phyloP scores from a whole-genome alignment of 2,329 filamentous ascomycete genomes.

The Elsinoe arachidis region DNA sequence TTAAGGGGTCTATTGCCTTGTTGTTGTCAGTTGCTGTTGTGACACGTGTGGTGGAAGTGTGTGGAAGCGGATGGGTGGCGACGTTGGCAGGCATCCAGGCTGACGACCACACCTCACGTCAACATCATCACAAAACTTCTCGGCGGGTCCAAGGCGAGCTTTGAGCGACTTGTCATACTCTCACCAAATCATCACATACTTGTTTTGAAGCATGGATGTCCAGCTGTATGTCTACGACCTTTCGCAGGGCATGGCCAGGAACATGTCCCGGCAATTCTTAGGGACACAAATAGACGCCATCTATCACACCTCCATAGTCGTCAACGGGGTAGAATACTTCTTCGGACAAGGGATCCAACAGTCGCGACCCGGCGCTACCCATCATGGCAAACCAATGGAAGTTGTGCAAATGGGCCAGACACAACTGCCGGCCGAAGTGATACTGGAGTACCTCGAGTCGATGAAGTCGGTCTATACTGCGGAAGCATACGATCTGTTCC shows the following conservation, averaged over 20 bases:
- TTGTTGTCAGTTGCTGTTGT: background rate
- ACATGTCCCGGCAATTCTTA: slow-evolving; percentile 51
- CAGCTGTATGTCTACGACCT: slow-evolving; percentile 46
- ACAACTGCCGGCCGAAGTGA: slow-evolving; percentile 67
- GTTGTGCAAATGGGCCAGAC: slow-evolving; percentile 66
- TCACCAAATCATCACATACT: background rate
- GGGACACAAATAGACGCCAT: slow-evolving; percentile 75
- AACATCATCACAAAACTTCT: background rate
- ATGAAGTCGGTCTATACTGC: slow-evolving; percentile 73
- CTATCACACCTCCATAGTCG: slow-evolving; percentile 86
- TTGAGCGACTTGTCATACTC: too few relatives aligned
- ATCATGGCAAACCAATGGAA: slow-evolving; percentile 78
- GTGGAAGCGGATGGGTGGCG: slow-evolving; percentile 2
- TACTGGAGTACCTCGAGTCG: slow-evolving; percentile 81
- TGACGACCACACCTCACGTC: slow-evolving; percentile 2
- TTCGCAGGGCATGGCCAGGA: slow-evolving; percentile 32
- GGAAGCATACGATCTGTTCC: slow-evolving; percentile 72
- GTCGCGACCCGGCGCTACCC: slow-evolving; percentile 70
- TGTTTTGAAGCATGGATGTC: slow-evolving; percentile 35
- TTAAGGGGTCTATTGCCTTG: background rate
- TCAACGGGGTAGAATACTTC: slow-evolving; percentile 79
- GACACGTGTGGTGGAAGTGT: background rate
- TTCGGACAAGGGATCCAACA: slow-evolving; percentile 83
- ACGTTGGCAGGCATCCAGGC: slow-evolving; percentile 7
- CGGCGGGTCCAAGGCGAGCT: too few relatives aligned